A percentile compares a stretch with the other conserved stretches of the same genome.
Evolutionary conservation across 148 eudicot genomes (phyloP).

Genomic region (Oxyria digyna): DNA sequence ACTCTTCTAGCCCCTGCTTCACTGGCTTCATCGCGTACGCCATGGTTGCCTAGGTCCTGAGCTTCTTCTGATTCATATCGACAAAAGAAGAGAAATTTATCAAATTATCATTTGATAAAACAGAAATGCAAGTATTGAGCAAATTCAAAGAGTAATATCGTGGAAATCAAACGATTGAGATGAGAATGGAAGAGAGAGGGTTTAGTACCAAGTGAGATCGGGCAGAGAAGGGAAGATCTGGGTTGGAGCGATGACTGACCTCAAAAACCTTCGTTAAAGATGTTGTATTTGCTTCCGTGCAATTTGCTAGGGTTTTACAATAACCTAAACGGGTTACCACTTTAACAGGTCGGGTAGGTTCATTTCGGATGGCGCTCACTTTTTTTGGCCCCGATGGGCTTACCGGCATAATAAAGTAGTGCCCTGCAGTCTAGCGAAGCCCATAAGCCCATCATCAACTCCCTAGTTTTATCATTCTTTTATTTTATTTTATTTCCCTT

Average conservation of each 20-base stretch:
- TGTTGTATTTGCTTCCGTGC: neutral
- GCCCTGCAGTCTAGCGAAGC: neutral
- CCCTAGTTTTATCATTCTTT: neutral
- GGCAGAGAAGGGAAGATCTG: neutral
- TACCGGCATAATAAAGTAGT: neutral
- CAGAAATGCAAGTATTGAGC: neutral
- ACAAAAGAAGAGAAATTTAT: neutral
- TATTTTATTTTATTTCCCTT: too few species aligned
- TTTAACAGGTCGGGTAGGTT: neutral
- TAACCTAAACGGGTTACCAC: neutral
- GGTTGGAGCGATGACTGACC: neutral
- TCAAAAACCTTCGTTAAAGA: neutral
- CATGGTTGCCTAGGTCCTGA: conserved; percentile 20
- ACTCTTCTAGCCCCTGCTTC: conserved; percentile 69
- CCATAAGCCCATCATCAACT: neutral
- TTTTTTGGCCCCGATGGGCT: too few species aligned
- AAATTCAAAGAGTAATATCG: neutral
- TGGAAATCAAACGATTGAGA: neutral
- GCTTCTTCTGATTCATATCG: neutral
- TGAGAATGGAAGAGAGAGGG: neutral
- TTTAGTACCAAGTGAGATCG: neutral
- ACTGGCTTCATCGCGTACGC: conserved; percentile 66
- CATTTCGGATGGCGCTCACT: too few species aligned
- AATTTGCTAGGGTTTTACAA: neutral
- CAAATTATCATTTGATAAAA: neutral